Conservation (phyloP, 192 early-diverging fungal genomes). For the Kickxella alabastrina region DNA sequence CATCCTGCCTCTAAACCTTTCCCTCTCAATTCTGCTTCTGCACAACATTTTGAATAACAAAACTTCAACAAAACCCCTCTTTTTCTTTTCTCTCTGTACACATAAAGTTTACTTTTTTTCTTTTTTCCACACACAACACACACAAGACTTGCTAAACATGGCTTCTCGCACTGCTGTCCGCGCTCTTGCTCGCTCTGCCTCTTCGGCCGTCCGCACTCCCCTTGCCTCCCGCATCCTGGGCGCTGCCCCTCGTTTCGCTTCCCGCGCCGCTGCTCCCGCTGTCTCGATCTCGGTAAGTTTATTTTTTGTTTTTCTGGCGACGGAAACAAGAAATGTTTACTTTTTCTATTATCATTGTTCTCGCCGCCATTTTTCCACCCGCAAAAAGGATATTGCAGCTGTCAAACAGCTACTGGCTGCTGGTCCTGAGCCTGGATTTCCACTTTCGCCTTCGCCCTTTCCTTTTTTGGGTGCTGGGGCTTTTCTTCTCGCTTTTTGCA, state of each 20-base stretch:
- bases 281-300: constrained; percentile 35
- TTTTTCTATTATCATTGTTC: too few relatives aligned
- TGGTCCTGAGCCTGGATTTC: too few relatives aligned
- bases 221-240: constrained; percentile 39
- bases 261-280: constrained; percentile 34
- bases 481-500: too few relatives aligned
- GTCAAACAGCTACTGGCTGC: too few relatives aligned
- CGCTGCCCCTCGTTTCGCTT: constrained; percentile 48
- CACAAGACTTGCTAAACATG: constrained; percentile 22
- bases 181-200: constrained; percentile 39
- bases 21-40: background rate
- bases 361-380: too few relatives aligned
- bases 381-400: background rate
- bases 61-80: background rate
- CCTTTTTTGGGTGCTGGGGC: too few relatives aligned
- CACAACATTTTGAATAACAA: background rate
- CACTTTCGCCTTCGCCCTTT: too few relatives aligned
- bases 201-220: constrained; percentile 39
- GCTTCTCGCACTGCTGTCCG: constrained; percentile 46
- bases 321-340: too few relatives aligned
- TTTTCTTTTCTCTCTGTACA: constrained; percentile 12
- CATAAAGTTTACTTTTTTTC: constrained; percentile 1
- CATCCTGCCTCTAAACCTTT: background rate
- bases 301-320: too few relatives aligned
- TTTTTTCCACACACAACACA: constrained; percentile 8